A percentile compares a stretch with the other conserved stretches of the same genome.
These are phyloP conservation scores for Torulaspora globosa DNA, from an alignment of 1,139 yeast species.

Conservation along the genomic window DNA sequence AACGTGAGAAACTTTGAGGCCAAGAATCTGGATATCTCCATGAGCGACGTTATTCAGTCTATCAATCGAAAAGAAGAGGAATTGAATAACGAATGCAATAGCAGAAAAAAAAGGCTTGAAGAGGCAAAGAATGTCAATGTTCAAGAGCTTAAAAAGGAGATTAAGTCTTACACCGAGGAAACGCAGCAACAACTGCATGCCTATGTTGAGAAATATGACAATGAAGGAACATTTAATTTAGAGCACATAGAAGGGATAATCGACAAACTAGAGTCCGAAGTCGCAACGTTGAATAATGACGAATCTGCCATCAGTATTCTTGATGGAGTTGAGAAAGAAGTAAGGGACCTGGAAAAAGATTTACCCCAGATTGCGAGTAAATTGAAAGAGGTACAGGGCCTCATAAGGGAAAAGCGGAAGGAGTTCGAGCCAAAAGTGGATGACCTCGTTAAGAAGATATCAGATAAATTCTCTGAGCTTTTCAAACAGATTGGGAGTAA, in stretches of 20 bases:
- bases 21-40: constrained; percentile 23
- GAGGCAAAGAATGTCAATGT: constrained; percentile 43
- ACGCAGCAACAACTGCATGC: constrained; percentile 43
- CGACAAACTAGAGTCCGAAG: constrained; percentile 39
- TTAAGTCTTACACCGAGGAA: constrained; percentile 43
- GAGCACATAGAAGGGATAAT: constrained; percentile 36
- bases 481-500: constrained; percentile 77
- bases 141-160: constrained; percentile 44
- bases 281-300: constrained; percentile 39
- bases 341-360: constrained; percentile 24
- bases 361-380: constrained; percentile 35
- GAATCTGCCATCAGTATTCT: constrained; percentile 42
- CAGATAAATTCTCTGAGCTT: constrained; percentile 58
- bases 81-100: constrained; percentile 39
- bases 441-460: constrained; percentile 49
- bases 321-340: constrained; percentile 36
- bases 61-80: constrained; percentile 35
- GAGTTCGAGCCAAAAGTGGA: constrained; percentile 61
- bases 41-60: constrained; percentile 24
- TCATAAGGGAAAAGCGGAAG: constrained; percentile 42
- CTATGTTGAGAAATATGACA: constrained; percentile 46
- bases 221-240: constrained; percentile 44
- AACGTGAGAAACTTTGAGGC: constrained; percentile 24
- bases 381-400: constrained; percentile 35
- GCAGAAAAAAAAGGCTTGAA: constrained; percentile 44